Conservation (phyloP, 163 green algal species). For the Coccomyxa subellipsoidea region DNA sequence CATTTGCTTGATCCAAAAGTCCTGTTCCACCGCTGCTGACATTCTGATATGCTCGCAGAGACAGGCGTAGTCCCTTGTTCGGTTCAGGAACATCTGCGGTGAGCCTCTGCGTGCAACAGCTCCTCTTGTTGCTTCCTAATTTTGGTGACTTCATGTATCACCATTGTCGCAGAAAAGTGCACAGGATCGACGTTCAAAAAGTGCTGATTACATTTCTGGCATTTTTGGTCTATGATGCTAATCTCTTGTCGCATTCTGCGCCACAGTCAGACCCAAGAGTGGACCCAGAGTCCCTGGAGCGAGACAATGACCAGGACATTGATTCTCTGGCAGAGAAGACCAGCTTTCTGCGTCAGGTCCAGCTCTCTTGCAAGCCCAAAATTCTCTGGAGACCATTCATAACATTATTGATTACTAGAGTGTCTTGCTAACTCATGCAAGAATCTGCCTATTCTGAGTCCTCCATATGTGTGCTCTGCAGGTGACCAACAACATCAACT, state of each 20-base stretch:
- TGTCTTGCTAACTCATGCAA: background rate
- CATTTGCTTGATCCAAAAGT: too few relatives aligned
- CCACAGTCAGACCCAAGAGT: constrained; percentile 21
- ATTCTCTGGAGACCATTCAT: background rate
- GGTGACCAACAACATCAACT: constrained; percentile 49
- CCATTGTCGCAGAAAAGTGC: too few relatives aligned
- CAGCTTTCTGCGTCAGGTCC: constrained; percentile 57
- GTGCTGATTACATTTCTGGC: background rate
- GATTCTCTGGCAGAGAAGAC: constrained; percentile 61
- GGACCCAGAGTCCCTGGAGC: constrained; percentile 70
- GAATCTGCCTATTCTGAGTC: too few relatives aligned
- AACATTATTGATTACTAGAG: background rate
- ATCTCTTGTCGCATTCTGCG: too few relatives aligned
- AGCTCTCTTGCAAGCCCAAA: background rate
- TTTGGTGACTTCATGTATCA: too few relatives aligned
- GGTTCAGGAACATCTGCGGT: too few relatives aligned
- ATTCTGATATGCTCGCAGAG: background rate
- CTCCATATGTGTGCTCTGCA: constrained; percentile 20
- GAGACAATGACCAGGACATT: constrained; percentile 66
- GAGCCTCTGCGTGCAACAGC: too few relatives aligned
- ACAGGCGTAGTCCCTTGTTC: background rate
- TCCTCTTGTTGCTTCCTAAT: too few relatives aligned
- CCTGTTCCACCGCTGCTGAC: too few relatives aligned
- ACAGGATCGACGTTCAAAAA: background rate
- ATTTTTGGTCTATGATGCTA: background rate